Base-by-base conservation (phyloP, 768 basidiomycete genomes). In the Panaeolus cyanescens region DNA sequence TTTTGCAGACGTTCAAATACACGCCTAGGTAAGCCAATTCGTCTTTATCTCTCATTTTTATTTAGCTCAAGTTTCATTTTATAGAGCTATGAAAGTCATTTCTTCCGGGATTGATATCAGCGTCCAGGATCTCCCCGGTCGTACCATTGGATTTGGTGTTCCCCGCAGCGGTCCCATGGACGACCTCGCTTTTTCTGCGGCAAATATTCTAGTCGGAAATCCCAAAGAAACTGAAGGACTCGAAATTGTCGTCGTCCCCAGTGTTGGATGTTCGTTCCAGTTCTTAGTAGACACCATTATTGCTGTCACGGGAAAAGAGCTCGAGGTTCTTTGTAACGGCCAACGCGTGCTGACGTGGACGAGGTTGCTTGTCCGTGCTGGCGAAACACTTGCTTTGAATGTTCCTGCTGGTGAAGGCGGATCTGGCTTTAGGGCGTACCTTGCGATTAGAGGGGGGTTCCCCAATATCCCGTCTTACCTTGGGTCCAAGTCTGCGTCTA, bases 161-260 rank as follows among this genome's bases (percentile, higher is more conserved):
- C 90, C 90, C 0, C 78, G 74, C 13, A 83, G 84, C 61, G 89
- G 89, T 0, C 85, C 88, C 0, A 86, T 88, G 84, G 90, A 91
- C 65, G 60, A 76, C 9, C 67, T 83, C 9, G 84, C 88, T 0
- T 85, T 86, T 69, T 70, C 78, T 25, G 74, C 78, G 0, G 89
- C 83, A 8, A 90, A 90, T 65, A 62, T 84, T 33, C 73, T 91
- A 13, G 85, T 81, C 4, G 83, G 84, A 4, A 91, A 90, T 67
- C 59, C 71, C 0, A 64, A 68, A 1, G 77, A 69, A 8, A 82
- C 71, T 0, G 89, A 90, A 68, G 84, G 76, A 0, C 64, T 91
- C 5, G 90, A 91, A 68, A 74, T 85, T 7, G 66, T 85, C 54
- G 71, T 81, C 3, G 70, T 83, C 0, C 78, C 82, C 0, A 75